phyloP scores from a whole-genome alignment of 345 rosid species.

The Gossypium thurberi region DNA sequence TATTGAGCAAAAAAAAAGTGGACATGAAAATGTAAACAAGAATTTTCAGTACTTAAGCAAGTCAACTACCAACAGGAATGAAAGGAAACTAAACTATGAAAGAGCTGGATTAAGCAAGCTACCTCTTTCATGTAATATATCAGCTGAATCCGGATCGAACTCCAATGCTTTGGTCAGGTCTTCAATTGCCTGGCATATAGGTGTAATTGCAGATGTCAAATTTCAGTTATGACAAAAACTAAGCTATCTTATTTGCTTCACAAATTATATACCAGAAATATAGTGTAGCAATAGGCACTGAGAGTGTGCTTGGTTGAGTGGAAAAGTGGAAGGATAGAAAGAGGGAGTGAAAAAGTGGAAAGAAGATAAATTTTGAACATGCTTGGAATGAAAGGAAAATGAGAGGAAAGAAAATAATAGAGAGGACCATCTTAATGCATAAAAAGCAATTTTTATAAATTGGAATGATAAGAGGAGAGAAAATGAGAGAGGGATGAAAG shows the following conservation, averaged over 20 bases:
- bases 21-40: background rate
- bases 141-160: constrained; percentile 80
- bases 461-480: too few relatives aligned
- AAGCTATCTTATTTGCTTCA: constrained; percentile 5
- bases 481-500: too few relatives aligned
- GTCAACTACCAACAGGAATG: background rate
- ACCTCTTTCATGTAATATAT: constrained; percentile 96
- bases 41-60: background rate
- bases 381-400: too few relatives aligned
- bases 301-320: too few relatives aligned
- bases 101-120: constrained; percentile 17
- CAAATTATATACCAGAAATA: background rate
- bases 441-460: too few relatives aligned
- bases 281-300: constrained; percentile 12
- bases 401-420: too few relatives aligned
- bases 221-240: background rate
- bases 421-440: too few relatives aligned
- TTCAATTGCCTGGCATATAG: constrained; percentile 65
- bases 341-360: too few relatives aligned
- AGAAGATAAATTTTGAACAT: too few relatives aligned
- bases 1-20: background rate
- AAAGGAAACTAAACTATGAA: background rate
- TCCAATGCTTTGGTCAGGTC: constrained; percentile 88
- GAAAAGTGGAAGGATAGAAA: too few relatives aligned
- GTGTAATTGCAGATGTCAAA: constrained; percentile 13